Percentiles rank a stretch among this genome's conserved stretches.
These are phyloP conservation scores for Botrytis fabae DNA, from an alignment of 2,329 filamentous ascomycete species.

Conservation along the genomic window DNA sequence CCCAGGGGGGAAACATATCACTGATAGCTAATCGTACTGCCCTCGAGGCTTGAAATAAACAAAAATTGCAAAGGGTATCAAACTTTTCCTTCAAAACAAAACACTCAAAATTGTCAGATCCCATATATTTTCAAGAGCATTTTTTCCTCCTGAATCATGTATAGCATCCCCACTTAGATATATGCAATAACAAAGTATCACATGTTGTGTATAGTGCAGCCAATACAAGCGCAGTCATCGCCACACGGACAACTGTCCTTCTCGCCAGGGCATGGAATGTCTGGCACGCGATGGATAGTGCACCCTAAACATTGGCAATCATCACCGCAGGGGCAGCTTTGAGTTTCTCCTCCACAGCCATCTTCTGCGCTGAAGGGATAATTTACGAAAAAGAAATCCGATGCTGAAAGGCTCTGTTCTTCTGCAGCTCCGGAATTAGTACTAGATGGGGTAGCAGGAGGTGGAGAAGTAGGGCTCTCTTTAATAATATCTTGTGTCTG, in stretches of 20 bases:
- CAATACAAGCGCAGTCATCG: slow-evolving; percentile 58
- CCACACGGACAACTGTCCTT: slow-evolving; percentile 55
- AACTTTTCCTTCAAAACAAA: background rate
- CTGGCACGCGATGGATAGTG: slow-evolving; percentile 49
- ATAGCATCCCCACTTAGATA: background rate
- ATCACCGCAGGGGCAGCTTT: slow-evolving; percentile 58
- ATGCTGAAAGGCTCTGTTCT: slow-evolving; percentile 50
- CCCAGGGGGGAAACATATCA: background rate
- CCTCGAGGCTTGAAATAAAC: background rate
- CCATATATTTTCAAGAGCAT: background rate
- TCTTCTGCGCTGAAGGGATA: slow-evolving; percentile 49
- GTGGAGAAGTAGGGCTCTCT: slow-evolving; percentile 32
- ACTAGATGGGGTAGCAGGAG: slow-evolving; percentile 36
- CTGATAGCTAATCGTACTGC: background rate
- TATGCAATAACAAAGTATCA: background rate
- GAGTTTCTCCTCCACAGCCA: slow-evolving; percentile 50
- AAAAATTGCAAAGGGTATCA: slow-evolving; percentile 9
- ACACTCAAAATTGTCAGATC: background rate
- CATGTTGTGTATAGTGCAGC: slow-evolving; percentile 52
- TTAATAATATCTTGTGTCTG: slow-evolving; percentile 1
- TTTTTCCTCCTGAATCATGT: background rate
- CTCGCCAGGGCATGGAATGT: slow-evolving; percentile 43
- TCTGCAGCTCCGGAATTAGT: slow-evolving; percentile 42
- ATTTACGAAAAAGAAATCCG: slow-evolving; percentile 61
- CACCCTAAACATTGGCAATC: slow-evolving; percentile 61